phyloP scores from a whole-genome alignment of 768 basidiomycete genomes.

The Mycena albidolilacea region DNA sequence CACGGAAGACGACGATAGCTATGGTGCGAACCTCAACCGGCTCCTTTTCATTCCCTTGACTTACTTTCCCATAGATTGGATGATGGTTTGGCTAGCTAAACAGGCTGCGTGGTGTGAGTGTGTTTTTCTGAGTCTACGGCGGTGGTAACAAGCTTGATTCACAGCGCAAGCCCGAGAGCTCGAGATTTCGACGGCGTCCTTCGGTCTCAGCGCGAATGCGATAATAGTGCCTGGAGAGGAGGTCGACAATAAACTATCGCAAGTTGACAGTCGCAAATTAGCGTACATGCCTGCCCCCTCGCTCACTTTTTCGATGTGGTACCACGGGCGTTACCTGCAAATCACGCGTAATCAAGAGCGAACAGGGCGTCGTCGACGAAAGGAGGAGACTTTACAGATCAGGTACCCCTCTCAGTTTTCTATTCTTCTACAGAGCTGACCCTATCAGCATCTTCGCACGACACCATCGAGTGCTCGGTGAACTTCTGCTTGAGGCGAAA shows the following conservation, averaged over 20 bases:
- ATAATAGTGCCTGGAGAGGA: slow-evolving; percentile 54
- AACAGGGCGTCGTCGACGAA: slow-evolving; percentile 48
- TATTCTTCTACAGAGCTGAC: neutral
- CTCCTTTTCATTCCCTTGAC: slow-evolving; percentile 5
- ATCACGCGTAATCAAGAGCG: slow-evolving; percentile 54
- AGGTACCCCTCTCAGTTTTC: slow-evolving; percentile 48
- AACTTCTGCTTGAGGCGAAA: slow-evolving; percentile 70
- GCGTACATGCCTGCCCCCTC: slow-evolving; percentile 60
- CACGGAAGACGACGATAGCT: slow-evolving; percentile 68
- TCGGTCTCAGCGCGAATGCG: slow-evolving; percentile 50
- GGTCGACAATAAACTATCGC: slow-evolving; percentile 43
- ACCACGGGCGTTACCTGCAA: slow-evolving; percentile 60
- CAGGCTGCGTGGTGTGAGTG: slow-evolving; percentile 30
- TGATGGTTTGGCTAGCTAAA: slow-evolving; percentile 59
- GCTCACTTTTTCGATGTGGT: slow-evolving; percentile 61
- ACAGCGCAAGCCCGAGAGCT: slow-evolving; percentile 61
- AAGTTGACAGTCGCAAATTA: slow-evolving; percentile 49
- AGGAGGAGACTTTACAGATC: slow-evolving; percentile 56
- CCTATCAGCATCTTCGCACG: slow-evolving; percentile 64
- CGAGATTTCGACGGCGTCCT: slow-evolving; percentile 62
- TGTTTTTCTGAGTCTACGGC: neutral
- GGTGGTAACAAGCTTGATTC: neutral
- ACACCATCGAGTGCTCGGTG: slow-evolving; percentile 59
- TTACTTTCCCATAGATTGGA: slow-evolving; percentile 65
- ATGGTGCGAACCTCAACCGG: slow-evolving; percentile 55